Conservation (phyloP, 768 basidiomycete species). For the Rhizopogon sp. region DNA sequence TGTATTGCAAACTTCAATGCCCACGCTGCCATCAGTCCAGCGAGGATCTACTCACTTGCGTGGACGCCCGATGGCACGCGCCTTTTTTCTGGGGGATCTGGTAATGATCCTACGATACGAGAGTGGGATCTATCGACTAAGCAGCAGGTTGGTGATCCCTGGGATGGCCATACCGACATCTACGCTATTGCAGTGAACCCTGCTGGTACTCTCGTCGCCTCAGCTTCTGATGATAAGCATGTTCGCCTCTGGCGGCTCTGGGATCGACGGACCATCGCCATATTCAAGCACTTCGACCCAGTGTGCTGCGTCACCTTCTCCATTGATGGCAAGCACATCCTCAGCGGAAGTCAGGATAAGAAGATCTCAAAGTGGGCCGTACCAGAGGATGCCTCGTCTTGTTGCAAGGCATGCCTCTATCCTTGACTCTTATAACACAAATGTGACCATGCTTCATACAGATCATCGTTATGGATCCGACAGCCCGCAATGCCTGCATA, state of each 20-base stretch:
- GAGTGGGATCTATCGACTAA: slow-evolving; percentile 6
- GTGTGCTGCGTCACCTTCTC: too few species aligned
- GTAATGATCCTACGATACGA: background rate
- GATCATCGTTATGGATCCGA: background rate
- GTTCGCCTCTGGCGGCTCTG: slow-evolving; percentile 23
- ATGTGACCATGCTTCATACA: background rate
- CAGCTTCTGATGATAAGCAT: slow-evolving; percentile 24
- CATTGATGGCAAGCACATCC: too few species aligned
- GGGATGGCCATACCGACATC: slow-evolving; percentile 16
- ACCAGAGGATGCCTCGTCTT: too few species aligned
- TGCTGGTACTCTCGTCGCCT: slow-evolving; percentile 19
- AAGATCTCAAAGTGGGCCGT: too few species aligned
- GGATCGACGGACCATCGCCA: too few species aligned
- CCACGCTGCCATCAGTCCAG: too few species aligned
- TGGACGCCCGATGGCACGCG: slow-evolving; percentile 12
- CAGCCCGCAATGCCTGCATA: background rate
- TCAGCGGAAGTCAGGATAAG: too few species aligned
- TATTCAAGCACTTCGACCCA: too few species aligned
- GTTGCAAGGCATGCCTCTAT: too few species aligned
- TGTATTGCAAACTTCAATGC: too few species aligned
- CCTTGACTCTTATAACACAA: background rate
- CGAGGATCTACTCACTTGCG: too few species aligned
- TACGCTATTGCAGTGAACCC: slow-evolving; percentile 24
- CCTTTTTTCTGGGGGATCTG: background rate
- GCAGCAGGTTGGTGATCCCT: background rate